These are phyloP conservation scores for Cutaneotrichosporon cutaneum DNA, from an alignment of 1,284 basidiomycete genomes.

Conservation along the genomic window DNA sequence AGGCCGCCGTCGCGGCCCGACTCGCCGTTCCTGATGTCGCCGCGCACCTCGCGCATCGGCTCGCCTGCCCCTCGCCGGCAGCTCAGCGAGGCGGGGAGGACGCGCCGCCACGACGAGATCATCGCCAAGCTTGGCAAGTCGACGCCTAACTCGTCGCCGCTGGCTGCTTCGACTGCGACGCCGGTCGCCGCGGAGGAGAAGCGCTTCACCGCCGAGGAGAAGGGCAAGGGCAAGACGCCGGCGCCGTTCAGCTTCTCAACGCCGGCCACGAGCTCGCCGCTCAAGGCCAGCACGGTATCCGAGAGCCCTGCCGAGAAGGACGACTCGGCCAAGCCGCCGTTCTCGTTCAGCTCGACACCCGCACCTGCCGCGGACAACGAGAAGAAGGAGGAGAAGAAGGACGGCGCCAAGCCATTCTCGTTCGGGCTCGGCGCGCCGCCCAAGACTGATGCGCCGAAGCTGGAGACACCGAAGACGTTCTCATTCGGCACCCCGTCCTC, in stretches of 20 bases:
- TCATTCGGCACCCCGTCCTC: constrained; percentile 9
- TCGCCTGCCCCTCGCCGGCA: constrained; percentile 19
- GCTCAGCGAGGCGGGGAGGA: constrained; percentile 18
- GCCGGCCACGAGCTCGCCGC: background rate
- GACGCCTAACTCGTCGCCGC: background rate
- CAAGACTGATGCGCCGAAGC: background rate
- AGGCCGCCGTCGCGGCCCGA: constrained; percentile 11
- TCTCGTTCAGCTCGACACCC: constrained; percentile 11
- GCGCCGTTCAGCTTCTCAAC: constrained; percentile 6
- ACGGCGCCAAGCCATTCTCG: constrained; percentile 4
- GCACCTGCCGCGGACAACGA: background rate
- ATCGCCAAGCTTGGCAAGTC: constrained; percentile 18
- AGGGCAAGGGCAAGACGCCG: constrained; percentile 4
- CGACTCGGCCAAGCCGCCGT: constrained; percentile 1
- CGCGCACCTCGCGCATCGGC: constrained; percentile 9
- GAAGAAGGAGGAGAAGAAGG: constrained; percentile 2
- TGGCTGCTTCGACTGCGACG: constrained; percentile 2
- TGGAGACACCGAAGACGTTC: constrained; percentile 6
- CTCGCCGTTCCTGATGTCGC: constrained; percentile 16
- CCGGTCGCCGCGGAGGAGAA: background rate
- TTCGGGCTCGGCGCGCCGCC: background rate
- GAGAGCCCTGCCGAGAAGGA: background rate
- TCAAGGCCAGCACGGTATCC: background rate
- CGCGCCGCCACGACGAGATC: constrained; percentile 25
- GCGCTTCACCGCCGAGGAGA: background rate